Conservation (phyloP, 2,329 filamentous ascomycete species). For the Trichoderma guizhouense region DNA sequence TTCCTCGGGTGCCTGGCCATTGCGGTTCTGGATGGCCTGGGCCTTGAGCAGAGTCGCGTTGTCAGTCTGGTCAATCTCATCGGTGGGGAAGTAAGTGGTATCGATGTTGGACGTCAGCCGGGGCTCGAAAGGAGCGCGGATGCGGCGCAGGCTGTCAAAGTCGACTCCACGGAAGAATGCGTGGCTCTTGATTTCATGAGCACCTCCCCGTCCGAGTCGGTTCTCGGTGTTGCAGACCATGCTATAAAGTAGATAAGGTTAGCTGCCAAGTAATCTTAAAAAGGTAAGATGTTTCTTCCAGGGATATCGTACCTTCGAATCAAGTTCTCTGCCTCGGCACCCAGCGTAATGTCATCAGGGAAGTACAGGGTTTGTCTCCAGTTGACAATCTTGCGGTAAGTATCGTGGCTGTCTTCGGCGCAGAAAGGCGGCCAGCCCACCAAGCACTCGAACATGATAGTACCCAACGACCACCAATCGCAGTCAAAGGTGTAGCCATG, state of each 20-base stretch:
- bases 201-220: conserved; percentile 81
- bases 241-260: conserved; percentile 43
- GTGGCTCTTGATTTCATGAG: conserved; percentile 89
- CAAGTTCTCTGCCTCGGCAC: conserved; percentile 83
- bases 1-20: conserved; percentile 56
- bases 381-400: conserved; percentile 98
- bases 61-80: conserved; percentile 96
- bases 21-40: conserved; percentile 68
- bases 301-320: conserved; percentile 70
- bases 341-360: conserved; percentile 88
- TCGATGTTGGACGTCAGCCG: conserved; percentile 90
- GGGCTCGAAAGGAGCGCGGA: conserved; percentile 94
- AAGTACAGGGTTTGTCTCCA: conserved; percentile 96
- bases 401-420: conserved; percentile 94
- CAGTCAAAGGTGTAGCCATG: conserved; percentile 96
- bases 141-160: conserved; percentile 87
- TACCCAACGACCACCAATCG: conserved; percentile 98
- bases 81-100: conserved; percentile 97
- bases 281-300: not conserved
- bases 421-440: conserved; percentile 99
- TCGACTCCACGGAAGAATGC: conserved; percentile 96
- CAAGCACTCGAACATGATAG: conserved; percentile 99
- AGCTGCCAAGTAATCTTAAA: not conserved
- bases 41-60: conserved; percentile 83
- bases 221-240: conserved; percentile 93